Conservation (phyloP, 2,329 filamentous ascomycete genomes). For the Fulvia fulva region DNA sequence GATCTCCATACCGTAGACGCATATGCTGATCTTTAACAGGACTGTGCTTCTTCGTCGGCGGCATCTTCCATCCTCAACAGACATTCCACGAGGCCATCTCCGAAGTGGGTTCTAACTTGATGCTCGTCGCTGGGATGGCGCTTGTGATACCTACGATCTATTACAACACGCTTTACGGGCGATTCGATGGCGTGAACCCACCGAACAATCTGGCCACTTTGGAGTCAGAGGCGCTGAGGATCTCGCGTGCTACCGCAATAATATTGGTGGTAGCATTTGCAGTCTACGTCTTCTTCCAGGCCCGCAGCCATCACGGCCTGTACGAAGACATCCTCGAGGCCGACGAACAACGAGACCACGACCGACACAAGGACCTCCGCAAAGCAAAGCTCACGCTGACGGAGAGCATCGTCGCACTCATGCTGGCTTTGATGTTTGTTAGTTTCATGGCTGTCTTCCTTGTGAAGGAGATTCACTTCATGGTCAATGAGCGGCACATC, state of each 20-base stretch:
- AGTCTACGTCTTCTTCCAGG: constrained; percentile 65
- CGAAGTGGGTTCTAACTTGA: constrained; percentile 72
- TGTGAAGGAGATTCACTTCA: constrained; percentile 67
- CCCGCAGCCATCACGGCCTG: constrained; percentile 70
- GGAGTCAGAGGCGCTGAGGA: constrained; percentile 52
- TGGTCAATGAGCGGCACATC: constrained; percentile 48
- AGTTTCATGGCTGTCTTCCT: constrained; percentile 70
- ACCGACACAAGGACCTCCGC: constrained; percentile 55
- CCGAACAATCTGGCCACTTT: constrained; percentile 41
- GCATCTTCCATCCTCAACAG: constrained; percentile 64
- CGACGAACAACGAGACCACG: constrained; percentile 65
- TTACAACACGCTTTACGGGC: constrained; percentile 41
- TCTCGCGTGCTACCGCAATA: constrained; percentile 67
- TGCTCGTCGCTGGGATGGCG: constrained; percentile 66
- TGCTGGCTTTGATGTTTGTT: constrained; percentile 63
- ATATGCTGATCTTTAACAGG: constrained; percentile 16
- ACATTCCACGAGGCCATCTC: constrained; percentile 71
- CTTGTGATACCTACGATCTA: constrained; percentile 49
- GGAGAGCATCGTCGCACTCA: constrained; percentile 65
- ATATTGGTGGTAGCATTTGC: constrained; percentile 67
- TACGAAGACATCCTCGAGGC: constrained; percentile 70
- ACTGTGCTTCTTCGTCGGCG: constrained; percentile 74
- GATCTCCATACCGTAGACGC: background rate
- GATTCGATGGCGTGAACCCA: constrained; percentile 11
- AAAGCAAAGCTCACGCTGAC: constrained; percentile 71